Conservation (phyloP, 352 stramenopile genomes). For the Elongisporangium prolatum region DNA sequence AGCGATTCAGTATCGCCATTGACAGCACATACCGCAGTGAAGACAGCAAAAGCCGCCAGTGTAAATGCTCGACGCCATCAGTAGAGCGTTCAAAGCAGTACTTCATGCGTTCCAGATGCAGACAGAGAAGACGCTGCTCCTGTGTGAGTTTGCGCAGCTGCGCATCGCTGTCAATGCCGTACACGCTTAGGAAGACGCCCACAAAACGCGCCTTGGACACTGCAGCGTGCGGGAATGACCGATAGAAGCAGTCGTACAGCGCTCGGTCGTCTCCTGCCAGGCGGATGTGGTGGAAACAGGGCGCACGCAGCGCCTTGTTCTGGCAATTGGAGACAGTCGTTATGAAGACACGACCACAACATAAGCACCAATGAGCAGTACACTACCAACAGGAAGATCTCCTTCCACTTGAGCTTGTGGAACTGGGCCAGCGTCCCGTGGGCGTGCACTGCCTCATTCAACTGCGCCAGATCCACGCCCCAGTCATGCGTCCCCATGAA, state of each 20-base stretch:
- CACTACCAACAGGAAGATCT: conserved; percentile 45
- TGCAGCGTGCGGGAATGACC: conserved; percentile 60
- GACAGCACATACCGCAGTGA: conserved; percentile 30
- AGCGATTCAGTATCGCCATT: conserved; percentile 1
- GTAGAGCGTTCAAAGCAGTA: conserved; percentile 51
- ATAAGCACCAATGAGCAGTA: background rate
- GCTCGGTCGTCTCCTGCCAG: conserved; percentile 53
- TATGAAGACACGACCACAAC: background rate
- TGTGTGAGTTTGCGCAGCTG: conserved; percentile 10
- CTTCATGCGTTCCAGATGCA: conserved; percentile 56
- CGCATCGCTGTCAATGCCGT: conserved; percentile 29
- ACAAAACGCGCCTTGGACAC: conserved; percentile 65
- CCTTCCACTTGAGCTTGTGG: conserved; percentile 56
- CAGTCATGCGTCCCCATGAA: background rate
- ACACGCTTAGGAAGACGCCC: conserved; percentile 56
- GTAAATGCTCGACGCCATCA: conserved; percentile 48
- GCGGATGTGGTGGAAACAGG: conserved; percentile 40
- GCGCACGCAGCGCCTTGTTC: conserved; percentile 31
- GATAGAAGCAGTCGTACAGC: conserved; percentile 68
- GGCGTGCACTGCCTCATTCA: conserved; percentile 9
- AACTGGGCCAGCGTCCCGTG: conserved; percentile 60
- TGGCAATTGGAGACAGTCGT: conserved; percentile 9
- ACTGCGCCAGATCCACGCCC: conserved; percentile 7
- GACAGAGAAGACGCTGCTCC: conserved; percentile 25
- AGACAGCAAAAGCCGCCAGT: conserved; percentile 63